phyloP scores from a whole-genome alignment of 2,329 filamentous ascomycete species.

The Aspergillus pseudoviridinutans region DNA sequence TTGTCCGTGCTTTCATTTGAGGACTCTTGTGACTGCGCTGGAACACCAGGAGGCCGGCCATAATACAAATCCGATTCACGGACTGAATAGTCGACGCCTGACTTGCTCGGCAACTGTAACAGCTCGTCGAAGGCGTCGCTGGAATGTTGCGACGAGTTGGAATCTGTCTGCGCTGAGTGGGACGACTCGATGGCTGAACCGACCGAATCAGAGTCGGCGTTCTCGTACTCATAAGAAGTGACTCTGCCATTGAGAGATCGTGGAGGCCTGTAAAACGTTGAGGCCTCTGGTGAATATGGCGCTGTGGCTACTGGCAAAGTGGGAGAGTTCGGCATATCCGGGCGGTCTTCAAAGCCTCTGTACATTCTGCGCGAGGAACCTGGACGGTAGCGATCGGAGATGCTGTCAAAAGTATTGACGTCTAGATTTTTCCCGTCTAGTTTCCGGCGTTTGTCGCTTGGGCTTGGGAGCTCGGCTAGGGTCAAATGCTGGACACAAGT shows the following conservation, averaged over 20 bases:
- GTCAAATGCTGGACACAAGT: neutral
- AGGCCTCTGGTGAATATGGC: neutral
- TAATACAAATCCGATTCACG: slow-evolving; percentile 8
- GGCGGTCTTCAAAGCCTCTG: neutral
- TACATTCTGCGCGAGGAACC: neutral
- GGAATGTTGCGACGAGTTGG: neutral
- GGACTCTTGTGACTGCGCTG: neutral
- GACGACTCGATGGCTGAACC: neutral
- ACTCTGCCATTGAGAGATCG: neutral
- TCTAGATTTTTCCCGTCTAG: neutral
- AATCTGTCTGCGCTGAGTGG: neutral
- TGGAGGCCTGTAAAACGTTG: slow-evolving; percentile 1
- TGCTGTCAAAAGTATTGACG: neutral
- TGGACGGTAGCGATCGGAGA: neutral
- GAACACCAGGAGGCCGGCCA: neutral
- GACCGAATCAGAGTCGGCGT: neutral
- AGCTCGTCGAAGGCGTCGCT: neutral
- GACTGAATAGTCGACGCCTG: slow-evolving; percentile 4
- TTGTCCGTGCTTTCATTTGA: neutral
- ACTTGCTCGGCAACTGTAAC: neutral
- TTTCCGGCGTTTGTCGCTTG: neutral
- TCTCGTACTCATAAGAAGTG: neutral
- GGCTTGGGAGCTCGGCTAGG: neutral
- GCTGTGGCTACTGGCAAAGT: neutral
- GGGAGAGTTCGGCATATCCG: neutral